Conservation (phyloP, 2,329 filamentous ascomycete genomes). For the Paecilomyces fulvus region DNA sequence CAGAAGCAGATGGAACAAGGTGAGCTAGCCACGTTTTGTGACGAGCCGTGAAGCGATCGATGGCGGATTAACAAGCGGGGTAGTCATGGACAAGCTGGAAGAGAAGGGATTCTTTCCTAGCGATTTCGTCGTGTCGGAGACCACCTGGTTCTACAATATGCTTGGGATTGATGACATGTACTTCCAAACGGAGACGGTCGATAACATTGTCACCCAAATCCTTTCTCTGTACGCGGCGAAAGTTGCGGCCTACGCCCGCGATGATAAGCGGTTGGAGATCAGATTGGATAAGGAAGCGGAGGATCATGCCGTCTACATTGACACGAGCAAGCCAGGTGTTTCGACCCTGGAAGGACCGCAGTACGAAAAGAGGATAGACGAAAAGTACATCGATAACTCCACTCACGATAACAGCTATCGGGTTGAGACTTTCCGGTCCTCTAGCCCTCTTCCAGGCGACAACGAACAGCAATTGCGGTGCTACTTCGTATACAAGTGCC, state of each 20-base stretch:
- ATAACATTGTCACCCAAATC: slow-evolving; percentile 86
- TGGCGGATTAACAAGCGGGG: slow-evolving; percentile 12
- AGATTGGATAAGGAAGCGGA: slow-evolving; percentile 87
- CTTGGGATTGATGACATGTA: slow-evolving; percentile 98
- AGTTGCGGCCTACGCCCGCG: slow-evolving; percentile 82
- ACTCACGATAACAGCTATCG: slow-evolving; percentile 68
- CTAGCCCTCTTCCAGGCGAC: slow-evolving; percentile 64
- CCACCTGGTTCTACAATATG: slow-evolving; percentile 94
- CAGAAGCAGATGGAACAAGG: slow-evolving; percentile 77
- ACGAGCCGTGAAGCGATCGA: not conserved
- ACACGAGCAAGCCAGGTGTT: slow-evolving; percentile 85
- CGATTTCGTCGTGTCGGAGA: slow-evolving; percentile 74
- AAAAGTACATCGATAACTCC: slow-evolving; percentile 85
- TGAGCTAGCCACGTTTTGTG: slow-evolving; percentile 31
- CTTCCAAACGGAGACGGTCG: slow-evolving; percentile 80
- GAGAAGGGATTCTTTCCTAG: slow-evolving; percentile 79
- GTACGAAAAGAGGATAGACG: slow-evolving; percentile 88
- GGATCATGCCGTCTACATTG: slow-evolving; percentile 97
- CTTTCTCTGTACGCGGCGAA: slow-evolving; percentile 96
- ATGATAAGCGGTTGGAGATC: slow-evolving; percentile 92
- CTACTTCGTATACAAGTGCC: slow-evolving; percentile 98
- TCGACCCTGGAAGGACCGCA: slow-evolving; percentile 69
- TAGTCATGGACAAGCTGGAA: slow-evolving; percentile 73
- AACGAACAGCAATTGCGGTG: slow-evolving; percentile 81
- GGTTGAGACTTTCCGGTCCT: slow-evolving; percentile 94